These are phyloP conservation scores for Coemansia sp. DNA, from an alignment of 192 early-diverging fungal genomes.

Conservation along the genomic window DNA sequence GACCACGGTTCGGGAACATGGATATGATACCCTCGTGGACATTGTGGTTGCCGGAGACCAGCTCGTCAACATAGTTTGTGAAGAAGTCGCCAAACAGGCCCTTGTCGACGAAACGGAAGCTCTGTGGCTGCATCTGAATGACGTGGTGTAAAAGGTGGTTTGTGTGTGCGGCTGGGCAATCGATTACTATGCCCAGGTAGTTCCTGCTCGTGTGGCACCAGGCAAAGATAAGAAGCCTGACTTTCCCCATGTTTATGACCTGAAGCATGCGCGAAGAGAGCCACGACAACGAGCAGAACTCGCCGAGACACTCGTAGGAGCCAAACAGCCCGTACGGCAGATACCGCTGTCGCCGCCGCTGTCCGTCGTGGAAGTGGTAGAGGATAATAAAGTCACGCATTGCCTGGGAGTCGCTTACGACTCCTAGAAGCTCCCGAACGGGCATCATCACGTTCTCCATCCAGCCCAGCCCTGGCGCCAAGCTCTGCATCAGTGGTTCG, in stretches of 20 bases:
- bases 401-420: constrained; percentile 34
- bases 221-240: constrained; percentile 40
- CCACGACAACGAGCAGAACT: constrained; percentile 45
- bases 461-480: constrained; percentile 44
- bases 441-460: constrained; percentile 35
- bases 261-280: constrained; percentile 50
- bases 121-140: constrained; percentile 43
- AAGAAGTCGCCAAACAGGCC: constrained; percentile 50
- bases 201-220: constrained; percentile 39
- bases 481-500: constrained; percentile 22
- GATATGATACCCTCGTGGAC: constrained; percentile 21
- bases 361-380: constrained; percentile 51
- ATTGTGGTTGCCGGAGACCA: constrained; percentile 26
- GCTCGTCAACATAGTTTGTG: constrained; percentile 22
- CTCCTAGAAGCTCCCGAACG: constrained; percentile 38
- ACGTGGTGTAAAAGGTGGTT: constrained; percentile 37
- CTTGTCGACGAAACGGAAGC: constrained; percentile 30
- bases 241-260: constrained; percentile 25
- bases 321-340: constrained; percentile 39
- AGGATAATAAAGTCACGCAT: constrained; percentile 50
- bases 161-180: constrained; percentile 12
- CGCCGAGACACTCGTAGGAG: constrained; percentile 46
- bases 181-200: constrained; percentile 43
- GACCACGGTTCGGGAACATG: constrained; percentile 47
- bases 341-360: constrained; percentile 29